Conservation (phyloP, 805 yeast species). For the Kluyveromyces wickerhamii region DNA sequence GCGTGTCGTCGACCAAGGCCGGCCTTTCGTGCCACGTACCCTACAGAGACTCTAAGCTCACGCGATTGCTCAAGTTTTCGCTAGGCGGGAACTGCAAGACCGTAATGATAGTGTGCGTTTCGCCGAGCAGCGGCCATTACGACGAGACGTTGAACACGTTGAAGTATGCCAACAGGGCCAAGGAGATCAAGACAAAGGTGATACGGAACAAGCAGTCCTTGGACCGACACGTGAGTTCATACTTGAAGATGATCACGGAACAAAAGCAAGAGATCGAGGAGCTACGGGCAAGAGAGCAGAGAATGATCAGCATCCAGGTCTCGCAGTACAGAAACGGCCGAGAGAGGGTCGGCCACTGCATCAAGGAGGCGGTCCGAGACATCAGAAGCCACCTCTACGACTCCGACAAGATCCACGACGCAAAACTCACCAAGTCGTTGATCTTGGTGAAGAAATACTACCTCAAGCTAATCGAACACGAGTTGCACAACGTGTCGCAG, state of each 20-base stretch:
- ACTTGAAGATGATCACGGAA: constrained; percentile 74
- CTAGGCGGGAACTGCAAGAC: constrained; percentile 93
- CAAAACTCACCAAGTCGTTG: constrained; percentile 34
- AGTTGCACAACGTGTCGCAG: constrained; percentile 25
- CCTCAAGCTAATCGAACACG: constrained; percentile 36
- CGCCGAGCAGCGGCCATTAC: constrained; percentile 80
- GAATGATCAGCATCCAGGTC: constrained; percentile 34
- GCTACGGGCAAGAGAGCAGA: constrained; percentile 46
- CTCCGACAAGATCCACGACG: constrained; percentile 37
- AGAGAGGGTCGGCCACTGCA: constrained; percentile 33
- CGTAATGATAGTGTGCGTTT: constrained; percentile 90
- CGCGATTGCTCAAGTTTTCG: constrained; percentile 79
- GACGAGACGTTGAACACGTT: constrained; percentile 90
- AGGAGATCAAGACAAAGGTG: constrained; percentile 77
- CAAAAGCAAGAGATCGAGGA: constrained; percentile 69
- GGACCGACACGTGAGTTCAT: constrained; percentile 78
- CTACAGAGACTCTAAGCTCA: constrained; percentile 82
- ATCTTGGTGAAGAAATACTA: constrained; percentile 34
- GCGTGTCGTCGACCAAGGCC: constrained; percentile 52
- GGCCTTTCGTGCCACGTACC: constrained; percentile 56
- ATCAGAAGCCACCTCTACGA: constrained; percentile 34
- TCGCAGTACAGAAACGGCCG: constrained; percentile 30
- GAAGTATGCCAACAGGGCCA: constrained; percentile 87
- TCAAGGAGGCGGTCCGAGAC: constrained; percentile 37
- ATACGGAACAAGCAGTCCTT: constrained; percentile 65